These are phyloP conservation scores for Pseudozyma sp. DNA, from an alignment of 1,284 basidiomycete species.

Conservation along the genomic window DNA sequence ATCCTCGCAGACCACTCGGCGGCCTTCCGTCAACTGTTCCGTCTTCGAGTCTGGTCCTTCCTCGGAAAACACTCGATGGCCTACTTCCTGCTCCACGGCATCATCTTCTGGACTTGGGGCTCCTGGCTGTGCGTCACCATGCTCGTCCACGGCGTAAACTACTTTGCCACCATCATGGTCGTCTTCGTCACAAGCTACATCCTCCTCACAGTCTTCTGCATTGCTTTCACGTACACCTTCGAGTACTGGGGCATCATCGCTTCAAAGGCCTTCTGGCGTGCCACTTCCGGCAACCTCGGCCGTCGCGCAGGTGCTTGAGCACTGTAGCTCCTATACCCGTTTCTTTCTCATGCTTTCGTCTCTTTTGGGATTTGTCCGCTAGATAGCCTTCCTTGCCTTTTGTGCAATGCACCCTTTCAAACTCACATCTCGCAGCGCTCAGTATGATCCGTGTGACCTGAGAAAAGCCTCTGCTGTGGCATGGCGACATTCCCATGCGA, in stretches of 20 bases:
- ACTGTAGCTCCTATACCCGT: conserved; percentile 10
- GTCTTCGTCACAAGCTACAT: conserved; percentile 54
- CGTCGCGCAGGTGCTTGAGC: conserved; percentile 35
- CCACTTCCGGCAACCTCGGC: conserved; percentile 50
- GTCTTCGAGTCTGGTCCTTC: conserved; percentile 54
- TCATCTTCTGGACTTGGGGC: conserved; percentile 63
- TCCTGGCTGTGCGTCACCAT: conserved; percentile 52
- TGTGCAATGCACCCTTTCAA: conserved; percentile 3
- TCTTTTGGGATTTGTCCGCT: neutral
- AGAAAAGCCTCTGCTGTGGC: too few relatives aligned
- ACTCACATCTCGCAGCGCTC: neutral
- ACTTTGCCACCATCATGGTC: conserved; percentile 56
- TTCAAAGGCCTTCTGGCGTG: conserved; percentile 59
- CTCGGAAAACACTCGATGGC: conserved; percentile 59
- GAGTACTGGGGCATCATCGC: conserved; percentile 59
- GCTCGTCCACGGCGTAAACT: conserved; percentile 38
- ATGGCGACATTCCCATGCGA: too few relatives aligned
- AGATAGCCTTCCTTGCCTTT: neutral
- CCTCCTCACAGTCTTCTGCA: conserved; percentile 48
- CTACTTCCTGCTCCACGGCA: conserved; percentile 58
- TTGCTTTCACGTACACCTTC: conserved; percentile 59
- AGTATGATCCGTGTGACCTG: too few relatives aligned
- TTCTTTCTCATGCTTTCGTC: neutral
- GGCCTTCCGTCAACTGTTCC: conserved; percentile 55
- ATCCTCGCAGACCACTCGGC: conserved; percentile 54